Base-by-base conservation (phyloP, 352 stramenopile species). In the Phytophthora pseudosyringae region DNA sequence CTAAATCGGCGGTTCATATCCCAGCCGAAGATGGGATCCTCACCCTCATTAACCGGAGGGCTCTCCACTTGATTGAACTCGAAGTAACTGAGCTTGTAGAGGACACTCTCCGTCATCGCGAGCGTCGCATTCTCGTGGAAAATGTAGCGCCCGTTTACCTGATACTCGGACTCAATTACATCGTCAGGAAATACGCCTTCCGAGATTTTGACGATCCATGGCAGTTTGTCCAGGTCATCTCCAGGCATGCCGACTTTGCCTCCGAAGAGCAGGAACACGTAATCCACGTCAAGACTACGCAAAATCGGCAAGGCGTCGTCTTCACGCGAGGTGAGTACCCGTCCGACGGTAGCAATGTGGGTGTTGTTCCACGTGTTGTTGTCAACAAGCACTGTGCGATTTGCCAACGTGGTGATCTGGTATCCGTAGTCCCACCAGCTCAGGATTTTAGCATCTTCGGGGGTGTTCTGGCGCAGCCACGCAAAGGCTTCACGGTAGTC, bases 311-410 rank as follows among this genome's bases (percentile, higher is more conserved):
- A 59, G 2, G 88, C 88, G 10, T 85, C 78, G 0, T 89, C 83
- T 66, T 96, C 88, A 26, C 73, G 74, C 7, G 81, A 91, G 3
- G 67, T 71, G 35, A 96, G 71, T 33, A 90, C 89, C 9, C 94
- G 86, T 1, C 94, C 95, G 11, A 98, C 89, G 0, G 94, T 98
- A 33, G 95, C 95, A 67, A 98, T 98, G 72, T 98, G 95, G 33
- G 93, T 98, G 70, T 98, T 98, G 73, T 98, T 98, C 95, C 95
- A 98, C 49, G 95, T 98, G 64, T 98, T 98, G 77, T 98, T 98
- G 77, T 98, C 95, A 3, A 98, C 95, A 40, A 94, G 68, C 25
- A 94, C 83, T 0, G 86, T 96, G 41, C 88, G 88, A 57, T 96
- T 96, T 9, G 88, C 84, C 11, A 94, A 64, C 6, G 80, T 84